A percentile compares a stretch with the other conserved stretches of the same genome.
Conservation (phyloP, 805 yeast species). For the Yarrowia osloensis region DNA sequence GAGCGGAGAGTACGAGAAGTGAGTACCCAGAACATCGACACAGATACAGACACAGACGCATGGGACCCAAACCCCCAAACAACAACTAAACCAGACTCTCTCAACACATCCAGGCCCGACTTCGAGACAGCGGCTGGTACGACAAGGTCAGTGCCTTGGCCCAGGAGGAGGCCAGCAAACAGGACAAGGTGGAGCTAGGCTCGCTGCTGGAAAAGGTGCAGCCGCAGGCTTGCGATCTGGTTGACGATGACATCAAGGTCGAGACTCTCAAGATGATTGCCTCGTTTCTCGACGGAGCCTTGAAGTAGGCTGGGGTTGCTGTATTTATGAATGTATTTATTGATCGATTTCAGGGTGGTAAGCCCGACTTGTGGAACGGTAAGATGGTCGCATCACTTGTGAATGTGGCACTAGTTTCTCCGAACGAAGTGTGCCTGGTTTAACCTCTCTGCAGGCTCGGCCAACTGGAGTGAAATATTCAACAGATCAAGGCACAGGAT, state of each 20-base stretch:
- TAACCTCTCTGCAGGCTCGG: no score
- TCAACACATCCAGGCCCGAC: conserved; percentile 58
- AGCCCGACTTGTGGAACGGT: no score
- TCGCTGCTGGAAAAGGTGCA: conserved; percentile 11
- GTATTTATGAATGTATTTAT: conserved; percentile 5
- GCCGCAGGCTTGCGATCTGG: conserved; percentile 26
- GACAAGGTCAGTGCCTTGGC: conserved; percentile 70
- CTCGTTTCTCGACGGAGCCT: conserved; percentile 33
- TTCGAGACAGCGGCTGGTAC: conserved; percentile 83
- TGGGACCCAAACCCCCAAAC: neutral
- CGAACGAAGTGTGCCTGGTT: no score
- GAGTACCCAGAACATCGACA: conserved; percentile 33
- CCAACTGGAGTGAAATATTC: no score
- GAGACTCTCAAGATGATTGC: conserved; percentile 58
- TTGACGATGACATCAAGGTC: conserved; percentile 53
- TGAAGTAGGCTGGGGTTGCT: neutral
- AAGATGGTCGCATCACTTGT: no score
- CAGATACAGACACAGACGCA: neutral
- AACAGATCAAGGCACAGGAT: no score
- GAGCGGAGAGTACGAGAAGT: conserved; percentile 77
- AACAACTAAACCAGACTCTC: conserved; percentile 50
- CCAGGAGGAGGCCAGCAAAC: conserved; percentile 35
- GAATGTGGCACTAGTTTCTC: no score
- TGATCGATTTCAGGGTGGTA: neutral
- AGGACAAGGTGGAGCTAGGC: conserved; percentile 15